These are phyloP conservation scores for Chaetomium olivaceum DNA, from an alignment of 2,329 filamentous ascomycete species.

Conservation along the genomic window DNA sequence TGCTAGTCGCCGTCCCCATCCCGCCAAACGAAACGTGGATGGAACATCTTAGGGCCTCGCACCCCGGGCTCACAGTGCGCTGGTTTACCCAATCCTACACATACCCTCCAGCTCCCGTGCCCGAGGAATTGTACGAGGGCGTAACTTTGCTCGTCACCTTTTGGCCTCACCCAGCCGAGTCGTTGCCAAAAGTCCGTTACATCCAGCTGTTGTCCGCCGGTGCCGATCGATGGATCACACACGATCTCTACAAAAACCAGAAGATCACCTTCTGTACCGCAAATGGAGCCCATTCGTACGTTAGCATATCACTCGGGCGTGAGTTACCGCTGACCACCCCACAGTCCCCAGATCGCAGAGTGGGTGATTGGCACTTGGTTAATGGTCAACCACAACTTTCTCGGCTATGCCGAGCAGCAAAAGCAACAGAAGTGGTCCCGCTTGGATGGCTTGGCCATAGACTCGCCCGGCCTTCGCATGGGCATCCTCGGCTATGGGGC, in stretches of 20 bases:
- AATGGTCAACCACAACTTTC: slow-evolving; percentile 33
- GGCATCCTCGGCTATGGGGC: slow-evolving; percentile 49
- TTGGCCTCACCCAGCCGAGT: slow-evolving; percentile 36
- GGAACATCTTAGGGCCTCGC: slow-evolving; percentile 36
- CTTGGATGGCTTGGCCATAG: slow-evolving; percentile 24
- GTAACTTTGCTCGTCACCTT: slow-evolving; percentile 45
- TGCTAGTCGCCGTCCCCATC: slow-evolving; percentile 43
- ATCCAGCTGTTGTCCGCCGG: slow-evolving; percentile 50
- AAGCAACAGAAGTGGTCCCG: slow-evolving; percentile 24
- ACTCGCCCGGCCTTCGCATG: slow-evolving; percentile 42
- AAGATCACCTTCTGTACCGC: slow-evolving; percentile 44
- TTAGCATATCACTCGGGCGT: background rate
- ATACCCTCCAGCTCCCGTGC: background rate
- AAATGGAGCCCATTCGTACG: slow-evolving; percentile 47
- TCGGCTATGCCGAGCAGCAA: slow-evolving; percentile 29
- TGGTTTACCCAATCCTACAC: slow-evolving; percentile 35
- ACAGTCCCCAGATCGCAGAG: slow-evolving; percentile 39
- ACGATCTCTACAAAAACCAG: slow-evolving; percentile 40
- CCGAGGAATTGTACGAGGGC: slow-evolving; percentile 39
- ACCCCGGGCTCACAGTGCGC: slow-evolving; percentile 43
- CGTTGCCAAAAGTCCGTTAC: slow-evolving; percentile 43
- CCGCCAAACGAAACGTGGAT: slow-evolving; percentile 40
- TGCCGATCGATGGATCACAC: slow-evolving; percentile 44
- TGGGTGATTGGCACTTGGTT: slow-evolving; percentile 38
- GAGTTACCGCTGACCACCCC: background rate